A percentile compares a stretch with the other conserved stretches of the same genome.
Evolutionary conservation across 495 filamentous ascomycete genomes (phyloP).

Genomic region (Chaetomium fimeti): DNA sequence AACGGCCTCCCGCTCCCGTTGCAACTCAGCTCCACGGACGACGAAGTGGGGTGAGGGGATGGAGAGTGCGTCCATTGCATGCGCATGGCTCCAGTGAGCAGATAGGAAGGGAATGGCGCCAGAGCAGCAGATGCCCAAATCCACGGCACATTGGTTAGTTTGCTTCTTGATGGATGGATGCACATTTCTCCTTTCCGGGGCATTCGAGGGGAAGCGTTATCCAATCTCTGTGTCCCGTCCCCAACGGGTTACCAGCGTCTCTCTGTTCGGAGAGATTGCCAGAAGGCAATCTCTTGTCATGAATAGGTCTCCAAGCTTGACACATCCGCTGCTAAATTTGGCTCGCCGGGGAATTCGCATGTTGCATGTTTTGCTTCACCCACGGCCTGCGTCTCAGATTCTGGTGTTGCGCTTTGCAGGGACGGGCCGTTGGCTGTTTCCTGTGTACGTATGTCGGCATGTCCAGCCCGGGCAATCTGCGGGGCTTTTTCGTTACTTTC

Average conservation of each 20-base stretch:
- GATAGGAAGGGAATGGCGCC: background rate
- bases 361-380: slow-evolving; percentile 13
- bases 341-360: background rate
- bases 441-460: slow-evolving; percentile 8
- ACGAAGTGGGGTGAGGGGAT: slow-evolving; percentile 4
- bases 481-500: slow-evolving; percentile 19
- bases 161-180: background rate
- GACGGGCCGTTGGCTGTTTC: slow-evolving; percentile 11
- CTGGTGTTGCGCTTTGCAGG: background rate
- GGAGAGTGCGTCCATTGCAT: too few species aligned
- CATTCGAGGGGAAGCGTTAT: background rate
- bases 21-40: slow-evolving; percentile 5
- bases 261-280: background rate
- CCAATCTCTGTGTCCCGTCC: background rate
- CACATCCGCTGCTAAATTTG: slow-evolving; percentile 11
- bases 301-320: background rate
- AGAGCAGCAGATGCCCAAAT: background rate
- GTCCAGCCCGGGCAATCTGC: slow-evolving; percentile 17
- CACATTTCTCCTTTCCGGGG: background rate
- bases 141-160: background rate
- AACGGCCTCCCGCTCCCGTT: slow-evolving; percentile 4
- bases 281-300: slow-evolving; percentile 6
- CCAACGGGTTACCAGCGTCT: slow-evolving; percentile 4
- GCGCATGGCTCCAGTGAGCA: too few species aligned
- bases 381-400: background rate